Evolutionary conservation across 2,329 filamentous ascomycete species (phyloP).

Genomic region (Metarhizium humberi): DNA sequence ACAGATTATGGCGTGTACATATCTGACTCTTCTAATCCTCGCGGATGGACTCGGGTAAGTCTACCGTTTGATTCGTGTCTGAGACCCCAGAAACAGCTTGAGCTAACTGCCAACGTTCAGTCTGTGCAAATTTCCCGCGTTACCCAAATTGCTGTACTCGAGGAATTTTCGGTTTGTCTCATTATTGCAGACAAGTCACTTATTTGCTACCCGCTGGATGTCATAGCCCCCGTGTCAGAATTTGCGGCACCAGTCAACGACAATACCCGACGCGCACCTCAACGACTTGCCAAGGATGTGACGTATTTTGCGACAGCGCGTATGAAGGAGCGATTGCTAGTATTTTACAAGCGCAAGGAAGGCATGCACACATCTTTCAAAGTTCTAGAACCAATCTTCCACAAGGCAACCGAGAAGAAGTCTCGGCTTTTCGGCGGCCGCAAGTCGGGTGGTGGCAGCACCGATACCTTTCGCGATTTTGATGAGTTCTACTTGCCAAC

Average conservation of each 20-base stretch:
- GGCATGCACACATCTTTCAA: slow-evolving; percentile 90
- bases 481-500: slow-evolving; percentile 98
- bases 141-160: slow-evolving; percentile 87
- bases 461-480: slow-evolving; percentile 95
- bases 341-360: slow-evolving; percentile 97
- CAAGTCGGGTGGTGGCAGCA: slow-evolving; percentile 55
- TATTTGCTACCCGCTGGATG: slow-evolving; percentile 88
- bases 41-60: slow-evolving; percentile 80
- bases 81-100: background rate
- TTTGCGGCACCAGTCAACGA: slow-evolving; percentile 57
- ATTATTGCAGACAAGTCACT: slow-evolving; percentile 86
- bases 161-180: slow-evolving; percentile 90
- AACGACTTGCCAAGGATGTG: slow-evolving; percentile 86
- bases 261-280: slow-evolving; percentile 74
- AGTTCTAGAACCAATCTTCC: slow-evolving; percentile 89
- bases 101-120: slow-evolving; percentile 30
- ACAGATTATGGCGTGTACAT: slow-evolving; percentile 93
- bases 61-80: background rate
- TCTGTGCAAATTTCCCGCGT: slow-evolving; percentile 69
- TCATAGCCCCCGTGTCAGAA: slow-evolving; percentile 57
- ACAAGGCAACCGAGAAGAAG: slow-evolving; percentile 82
- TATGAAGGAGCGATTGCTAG: slow-evolving; percentile 92
- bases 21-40: slow-evolving; percentile 77
- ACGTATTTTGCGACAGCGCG: slow-evolving; percentile 92
- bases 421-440: slow-evolving; percentile 56